Evolutionary conservation across 495 filamentous ascomycete genomes (phyloP), one percentile per base, ranked within the genome.

Genomic region (Neurospora tetraspora): DNA sequence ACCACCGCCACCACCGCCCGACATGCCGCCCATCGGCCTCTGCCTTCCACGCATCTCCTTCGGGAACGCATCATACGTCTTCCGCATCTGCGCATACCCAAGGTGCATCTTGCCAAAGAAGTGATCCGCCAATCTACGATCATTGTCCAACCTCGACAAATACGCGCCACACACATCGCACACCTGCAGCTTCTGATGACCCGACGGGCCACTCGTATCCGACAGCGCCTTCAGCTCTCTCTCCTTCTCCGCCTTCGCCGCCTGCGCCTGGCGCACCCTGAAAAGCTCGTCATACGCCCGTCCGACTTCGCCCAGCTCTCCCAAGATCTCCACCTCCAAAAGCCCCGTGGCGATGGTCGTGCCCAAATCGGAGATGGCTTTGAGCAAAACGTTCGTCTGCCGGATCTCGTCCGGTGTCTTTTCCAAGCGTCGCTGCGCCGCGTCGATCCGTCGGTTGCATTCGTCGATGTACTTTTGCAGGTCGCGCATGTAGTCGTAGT

Each of bases 61-160:
- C 71, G 91, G 91, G 71, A 99, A 87, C n/a, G 86, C 84, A 74
- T 97, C 96, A 76, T 86, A 92, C 14, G 92, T 94, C 85, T 93
- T 96, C 74, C 96, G 88, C 96, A 99, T 99, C 83, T 97, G 92
- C 40, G 96, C 95, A 80, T 98, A 99, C 0, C 96, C 96, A 78
- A 99, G 85, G 78, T 99, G 96, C 96, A 99, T 98, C 85, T 99
- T 99, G 39, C 96, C 96, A 80, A 97, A 98, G 81, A 99, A 99
- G 78, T 99, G 96, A 80, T 99, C 96, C 37, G 96, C 96, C 81
- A 99, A 78, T 38, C 96, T 85, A 23, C 96, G 88, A 78, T 99
- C 96, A 77, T 99, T 99, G 79, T 99, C 96, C 34, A 99, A 88
- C 23, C 96, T 82, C 71, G 88, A 91, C 71, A 99, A 86, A 79